Evolutionary conservation across 169 alveolate species (phyloP).

Genomic region (Plasmodium vivax): DNA sequence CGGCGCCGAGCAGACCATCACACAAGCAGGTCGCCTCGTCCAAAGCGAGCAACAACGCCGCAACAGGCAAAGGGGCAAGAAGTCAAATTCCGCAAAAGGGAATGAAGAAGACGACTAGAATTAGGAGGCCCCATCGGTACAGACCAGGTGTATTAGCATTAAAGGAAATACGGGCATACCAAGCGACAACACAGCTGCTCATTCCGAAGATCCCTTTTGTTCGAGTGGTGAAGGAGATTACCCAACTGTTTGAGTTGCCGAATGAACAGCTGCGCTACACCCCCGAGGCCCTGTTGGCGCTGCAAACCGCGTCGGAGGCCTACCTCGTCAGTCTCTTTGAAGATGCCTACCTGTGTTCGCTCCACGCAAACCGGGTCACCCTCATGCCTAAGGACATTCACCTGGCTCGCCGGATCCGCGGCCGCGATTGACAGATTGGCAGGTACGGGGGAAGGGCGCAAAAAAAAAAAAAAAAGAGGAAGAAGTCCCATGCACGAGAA

Average conservation of each 20-base stretch:
- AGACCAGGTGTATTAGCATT: conserved; percentile 93
- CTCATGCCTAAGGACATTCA: conserved; percentile 89
- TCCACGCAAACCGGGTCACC: conserved; percentile 90
- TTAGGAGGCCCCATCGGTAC: conserved; percentile 61
- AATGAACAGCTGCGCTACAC: conserved; percentile 82
- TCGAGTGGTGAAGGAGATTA: conserved; percentile 95
- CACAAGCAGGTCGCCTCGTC: neutral
- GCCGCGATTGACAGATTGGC: conserved; percentile 29
- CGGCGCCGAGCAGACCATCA: conserved; percentile 8
- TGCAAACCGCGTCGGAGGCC: conserved; percentile 90
- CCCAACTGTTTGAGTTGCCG: conserved; percentile 79
- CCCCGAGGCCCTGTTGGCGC: conserved; percentile 87
- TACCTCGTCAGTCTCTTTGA: conserved; percentile 86
- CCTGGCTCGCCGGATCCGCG: conserved; percentile 87
- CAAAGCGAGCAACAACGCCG: neutral
- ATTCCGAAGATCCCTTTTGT: conserved; percentile 96
- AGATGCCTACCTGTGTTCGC: conserved; percentile 88
- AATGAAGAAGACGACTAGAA: conserved; percentile 10
- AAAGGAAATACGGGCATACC: conserved; percentile 94
- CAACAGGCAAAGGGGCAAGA: neutral
- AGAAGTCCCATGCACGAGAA: neutral
- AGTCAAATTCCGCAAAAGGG: conserved; percentile 2
- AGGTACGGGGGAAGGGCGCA: too few relatives aligned
- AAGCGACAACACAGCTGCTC: conserved; percentile 93
- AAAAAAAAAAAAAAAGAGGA: neutral